Evolutionary conservation across 2,329 filamentous ascomycete species (phyloP), one percentile per base, ranked within the genome.

Genomic region (Zymoseptoria passerinii): DNA sequence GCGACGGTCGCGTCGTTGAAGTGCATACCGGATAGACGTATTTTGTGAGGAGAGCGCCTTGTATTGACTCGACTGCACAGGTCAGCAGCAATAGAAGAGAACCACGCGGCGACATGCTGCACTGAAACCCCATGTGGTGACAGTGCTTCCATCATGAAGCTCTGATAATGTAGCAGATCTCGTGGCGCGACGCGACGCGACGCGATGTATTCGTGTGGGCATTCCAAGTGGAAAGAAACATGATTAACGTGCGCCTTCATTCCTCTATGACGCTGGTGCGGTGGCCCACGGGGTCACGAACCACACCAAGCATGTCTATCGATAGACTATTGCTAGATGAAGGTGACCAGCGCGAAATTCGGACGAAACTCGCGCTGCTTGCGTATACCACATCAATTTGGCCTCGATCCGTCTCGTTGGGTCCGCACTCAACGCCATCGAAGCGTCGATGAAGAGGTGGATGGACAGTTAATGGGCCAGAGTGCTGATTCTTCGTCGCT

Each of bases 1-100:
- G 52, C n/a, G 51, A 5, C 20, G 27, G 40, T 18, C 28, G 18
- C 7, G 28, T 28, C 23, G 53, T 51, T 7, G 52, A 55, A 23
- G 56, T 40, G 51, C 56, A 58, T 18, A 49, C 27, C 13, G 27
- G 29, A 28, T 55, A 49, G 28, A 58, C 56, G 40, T 52, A 54
- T 48, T 58, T 55, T 6, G 56, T 58, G 18, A 58, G 23, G 4
- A 56, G 19, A n/a, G 19, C 13, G 19, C 49, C 49, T 10, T 50
- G 23, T 7, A 50, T 27, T 20, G 49, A 18, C n/a, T n/a, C 18
- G 8, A 23, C 9, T 27, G 23, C 49, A 18, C 49, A 50, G 19
- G 49, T 18, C 49, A 50, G 49, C 49, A 50, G 49, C 49, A 50
- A 18, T 20, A 27, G 10, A 8, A 27, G 16, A 50, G 19, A 50